Conservation (phyloP, 1,139 yeast species). For the Magnusiomyces sp. region DNA sequence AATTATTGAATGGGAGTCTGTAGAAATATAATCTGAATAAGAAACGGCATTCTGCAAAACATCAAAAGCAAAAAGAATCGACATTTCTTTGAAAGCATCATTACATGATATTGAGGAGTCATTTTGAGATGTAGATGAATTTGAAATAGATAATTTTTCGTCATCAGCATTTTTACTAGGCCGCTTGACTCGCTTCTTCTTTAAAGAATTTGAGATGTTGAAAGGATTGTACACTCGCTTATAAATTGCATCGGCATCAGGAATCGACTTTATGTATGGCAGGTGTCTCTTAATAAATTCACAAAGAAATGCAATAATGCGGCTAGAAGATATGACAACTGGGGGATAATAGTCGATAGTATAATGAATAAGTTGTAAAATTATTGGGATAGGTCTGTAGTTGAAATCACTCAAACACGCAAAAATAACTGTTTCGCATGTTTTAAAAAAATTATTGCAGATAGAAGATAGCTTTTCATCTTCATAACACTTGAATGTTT, state of each 20-base stretch:
- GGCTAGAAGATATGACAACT: background rate
- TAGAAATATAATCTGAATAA: background rate
- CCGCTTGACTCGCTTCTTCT: background rate
- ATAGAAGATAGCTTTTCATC: too few species aligned
- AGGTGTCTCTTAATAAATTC: background rate
- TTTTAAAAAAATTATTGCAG: background rate
- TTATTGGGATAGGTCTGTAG: slow-evolving; percentile 1
- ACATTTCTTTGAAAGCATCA: slow-evolving; percentile 2
- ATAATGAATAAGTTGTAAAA: background rate
- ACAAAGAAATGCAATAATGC: background rate
- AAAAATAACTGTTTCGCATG: background rate
- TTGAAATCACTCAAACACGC: background rate
- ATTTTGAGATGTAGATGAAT: too few species aligned
- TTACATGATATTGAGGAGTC: background rate
- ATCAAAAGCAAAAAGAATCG: background rate
- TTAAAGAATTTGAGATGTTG: background rate
- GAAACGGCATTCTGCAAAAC: background rate
- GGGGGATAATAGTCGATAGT: background rate
- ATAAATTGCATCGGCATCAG: background rate
- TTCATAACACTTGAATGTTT: too few species aligned
- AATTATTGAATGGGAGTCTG: background rate
- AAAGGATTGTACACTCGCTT: background rate
- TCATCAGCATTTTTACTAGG: background rate
- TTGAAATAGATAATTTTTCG: background rate
- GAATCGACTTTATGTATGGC: background rate